These are phyloP conservation scores for Sporisorium graminicola DNA, from an alignment of 1,284 basidiomycete species.

Conservation along the genomic window DNA sequence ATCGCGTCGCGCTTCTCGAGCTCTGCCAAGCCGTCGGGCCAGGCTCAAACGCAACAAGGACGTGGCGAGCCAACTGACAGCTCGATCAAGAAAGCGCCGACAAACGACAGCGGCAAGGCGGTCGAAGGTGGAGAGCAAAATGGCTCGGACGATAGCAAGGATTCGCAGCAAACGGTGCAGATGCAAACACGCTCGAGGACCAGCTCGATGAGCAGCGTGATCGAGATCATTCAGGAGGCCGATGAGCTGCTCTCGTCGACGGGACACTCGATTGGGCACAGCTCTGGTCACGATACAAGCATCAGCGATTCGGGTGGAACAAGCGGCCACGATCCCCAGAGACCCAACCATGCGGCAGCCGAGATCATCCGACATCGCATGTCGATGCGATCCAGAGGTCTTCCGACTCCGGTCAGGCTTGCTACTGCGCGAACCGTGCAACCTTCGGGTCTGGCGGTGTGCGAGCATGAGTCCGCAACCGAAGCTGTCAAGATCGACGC, in stretches of 20 bases:
- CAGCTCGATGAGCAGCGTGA: slow-evolving; percentile 31
- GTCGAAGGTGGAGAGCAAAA: not conserved
- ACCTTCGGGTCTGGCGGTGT: not conserved
- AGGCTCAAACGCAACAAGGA: not conserved
- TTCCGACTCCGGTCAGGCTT: slow-evolving; percentile 9
- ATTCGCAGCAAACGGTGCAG: slow-evolving; percentile 18
- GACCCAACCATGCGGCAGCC: slow-evolving; percentile 21
- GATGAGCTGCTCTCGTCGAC: slow-evolving; percentile 42
- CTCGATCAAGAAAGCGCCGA: not conserved
- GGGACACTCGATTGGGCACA: slow-evolving; percentile 38
- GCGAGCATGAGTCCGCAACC: not conserved
- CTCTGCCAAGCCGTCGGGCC: not conserved
- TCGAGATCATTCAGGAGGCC: slow-evolving; percentile 36
- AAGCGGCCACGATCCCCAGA: slow-evolving; percentile 36
- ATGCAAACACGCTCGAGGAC: slow-evolving; percentile 15
- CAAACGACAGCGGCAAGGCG: not conserved
- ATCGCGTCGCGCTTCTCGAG: slow-evolving; percentile 21
- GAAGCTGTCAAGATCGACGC: not conserved
- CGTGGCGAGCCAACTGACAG: slow-evolving; percentile 1
- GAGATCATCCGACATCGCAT: slow-evolving; percentile 23
- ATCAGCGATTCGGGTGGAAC: slow-evolving; percentile 38
- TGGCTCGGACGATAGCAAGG: slow-evolving; percentile 8
- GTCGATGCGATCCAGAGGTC: slow-evolving; percentile 11
- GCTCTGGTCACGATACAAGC: slow-evolving; percentile 28
- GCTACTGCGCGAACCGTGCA: not conserved